A percentile compares a stretch with the other conserved stretches of the same genome.
Conservation (phyloP, 768 basidiomycete genomes). For the Strobilomyces echinocephalus region DNA sequence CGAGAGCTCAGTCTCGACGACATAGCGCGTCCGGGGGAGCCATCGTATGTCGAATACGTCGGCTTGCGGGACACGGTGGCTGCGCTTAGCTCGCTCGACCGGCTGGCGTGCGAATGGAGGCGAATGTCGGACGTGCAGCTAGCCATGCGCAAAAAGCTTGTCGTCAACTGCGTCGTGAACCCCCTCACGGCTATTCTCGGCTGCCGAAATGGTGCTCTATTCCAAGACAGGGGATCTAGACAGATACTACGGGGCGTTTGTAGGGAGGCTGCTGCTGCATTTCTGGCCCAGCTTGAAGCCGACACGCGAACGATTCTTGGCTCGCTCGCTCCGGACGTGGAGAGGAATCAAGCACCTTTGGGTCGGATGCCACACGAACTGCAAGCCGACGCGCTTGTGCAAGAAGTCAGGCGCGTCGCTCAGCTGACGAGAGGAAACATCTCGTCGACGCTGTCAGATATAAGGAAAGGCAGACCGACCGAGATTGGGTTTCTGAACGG, state of each 20-base stretch:
- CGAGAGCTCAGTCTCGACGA: slow-evolving; percentile 48
- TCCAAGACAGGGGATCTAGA: slow-evolving; percentile 40
- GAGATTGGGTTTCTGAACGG: slow-evolving; percentile 86
- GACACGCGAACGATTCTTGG: slow-evolving; percentile 30
- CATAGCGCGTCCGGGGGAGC: slow-evolving; percentile 39
- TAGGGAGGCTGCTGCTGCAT: slow-evolving; percentile 63
- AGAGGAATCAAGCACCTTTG: slow-evolving; percentile 24
- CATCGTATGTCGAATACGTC: slow-evolving; percentile 42
- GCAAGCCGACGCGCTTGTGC: slow-evolving; percentile 40
- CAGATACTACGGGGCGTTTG: slow-evolving; percentile 54
- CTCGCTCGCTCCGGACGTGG: slow-evolving; percentile 22
- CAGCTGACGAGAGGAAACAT: slow-evolving; percentile 57
- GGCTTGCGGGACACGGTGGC: slow-evolving; percentile 67
- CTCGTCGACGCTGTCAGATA: slow-evolving; percentile 77
- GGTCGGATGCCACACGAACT: slow-evolving; percentile 47
- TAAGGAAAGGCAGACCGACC: slow-evolving; percentile 55
- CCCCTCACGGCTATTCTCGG: slow-evolving; percentile 79
- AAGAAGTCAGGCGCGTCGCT: slow-evolving; percentile 57
- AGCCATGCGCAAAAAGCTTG: slow-evolving; percentile 73
- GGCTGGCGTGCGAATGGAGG: slow-evolving; percentile 59
- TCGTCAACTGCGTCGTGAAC: slow-evolving; percentile 77
- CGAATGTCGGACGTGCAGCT: slow-evolving; percentile 64
- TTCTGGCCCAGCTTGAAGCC: slow-evolving; percentile 45
- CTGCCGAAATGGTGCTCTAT: slow-evolving; percentile 75
- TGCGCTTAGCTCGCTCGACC: slow-evolving; percentile 50